A percentile compares a stretch with the other conserved stretches of the same genome.
These are phyloP conservation scores for Ambispora gerdemannii DNA, from an alignment of 192 early-diverging fungal species.

Conservation along the genomic window DNA sequence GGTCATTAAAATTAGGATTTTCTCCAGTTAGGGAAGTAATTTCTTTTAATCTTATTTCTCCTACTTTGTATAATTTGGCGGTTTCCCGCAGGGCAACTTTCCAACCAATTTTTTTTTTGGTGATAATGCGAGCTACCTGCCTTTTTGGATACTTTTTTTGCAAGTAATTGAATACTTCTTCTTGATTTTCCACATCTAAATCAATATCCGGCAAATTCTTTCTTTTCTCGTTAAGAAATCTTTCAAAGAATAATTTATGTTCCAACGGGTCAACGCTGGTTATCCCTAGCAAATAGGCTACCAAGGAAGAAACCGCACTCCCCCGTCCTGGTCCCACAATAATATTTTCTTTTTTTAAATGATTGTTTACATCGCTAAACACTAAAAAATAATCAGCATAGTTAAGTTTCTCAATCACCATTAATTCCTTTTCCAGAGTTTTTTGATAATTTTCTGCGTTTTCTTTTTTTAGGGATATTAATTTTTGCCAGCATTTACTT, in stretches of 20 bases:
- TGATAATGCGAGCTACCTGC: constrained; percentile 4
- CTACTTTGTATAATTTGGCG: neutral
- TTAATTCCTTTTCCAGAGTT: constrained; percentile 3
- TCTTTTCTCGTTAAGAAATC: constrained; percentile 16
- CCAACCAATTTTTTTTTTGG: constrained; percentile 9
- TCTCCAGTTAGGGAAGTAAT: neutral
- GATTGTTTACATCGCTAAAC: constrained; percentile 1
- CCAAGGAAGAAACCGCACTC: constrained; percentile 11
- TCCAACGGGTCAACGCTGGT: constrained; percentile 9
- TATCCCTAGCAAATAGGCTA: neutral
- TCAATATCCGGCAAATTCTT: constrained; percentile 8
- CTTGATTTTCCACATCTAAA: constrained; percentile 5
- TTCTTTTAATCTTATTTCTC: neutral
- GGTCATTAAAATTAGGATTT: neutral
- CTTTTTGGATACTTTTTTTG: constrained; percentile 3
- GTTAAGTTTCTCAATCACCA: constrained; percentile 1
- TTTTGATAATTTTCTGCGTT: neutral
- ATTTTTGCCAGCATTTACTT: constrained; percentile 16
- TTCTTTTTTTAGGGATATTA: neutral
- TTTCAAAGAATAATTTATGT: constrained; percentile 10
- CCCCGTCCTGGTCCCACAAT: constrained; percentile 8
- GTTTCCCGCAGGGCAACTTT: neutral
- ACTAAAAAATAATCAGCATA: constrained; percentile 13
- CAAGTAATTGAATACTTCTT: constrained; percentile 22
- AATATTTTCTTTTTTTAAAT: neutral